These are phyloP conservation scores for Megacollybia marginata DNA, from an alignment of 768 basidiomycete species.

Conservation along the genomic window DNA sequence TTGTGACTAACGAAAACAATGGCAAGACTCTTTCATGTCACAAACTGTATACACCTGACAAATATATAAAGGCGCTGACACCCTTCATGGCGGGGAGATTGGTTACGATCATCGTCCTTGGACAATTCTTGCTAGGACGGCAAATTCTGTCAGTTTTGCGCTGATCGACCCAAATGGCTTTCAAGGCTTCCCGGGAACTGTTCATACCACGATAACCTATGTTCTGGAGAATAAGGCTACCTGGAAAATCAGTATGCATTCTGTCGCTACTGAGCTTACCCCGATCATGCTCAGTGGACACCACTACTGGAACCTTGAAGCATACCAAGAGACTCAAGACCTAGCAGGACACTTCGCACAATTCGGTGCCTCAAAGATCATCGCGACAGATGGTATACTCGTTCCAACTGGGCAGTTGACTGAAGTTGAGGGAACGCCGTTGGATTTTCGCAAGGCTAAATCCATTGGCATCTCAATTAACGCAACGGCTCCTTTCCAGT, in stretches of 20 bases:
- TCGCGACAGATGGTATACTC: constrained; percentile 30
- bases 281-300: constrained; percentile 39
- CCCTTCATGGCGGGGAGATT: constrained; percentile 37
- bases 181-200: constrained; percentile 42
- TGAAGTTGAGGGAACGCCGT: constrained; percentile 26
- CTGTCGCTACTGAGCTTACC: constrained; percentile 28
- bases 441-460: constrained; percentile 36
- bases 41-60: background rate
- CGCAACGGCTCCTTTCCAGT: constrained; percentile 23
- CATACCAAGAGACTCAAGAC: constrained; percentile 33
- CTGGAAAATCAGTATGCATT: constrained; percentile 30
- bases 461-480: constrained; percentile 31
- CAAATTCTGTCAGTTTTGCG: constrained; percentile 32
- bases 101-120: constrained; percentile 40
- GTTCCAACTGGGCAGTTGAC: constrained; percentile 34
- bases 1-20: constrained; percentile 31
- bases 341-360: constrained; percentile 28
- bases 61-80: constrained; percentile 26
- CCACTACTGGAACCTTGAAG: constrained; percentile 39
- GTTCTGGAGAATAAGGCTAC: constrained; percentile 26
- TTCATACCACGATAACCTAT: constrained; percentile 26
- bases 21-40: constrained; percentile 5
- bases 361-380: constrained; percentile 28
- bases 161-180: constrained; percentile 33
- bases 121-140: constrained; percentile 23